Percentiles rank a stretch among this genome's conserved stretches.
These are phyloP conservation scores for Xylaria flabelliformis DNA, from an alignment of 495 filamentous ascomycete genomes.

Conservation along the genomic window DNA sequence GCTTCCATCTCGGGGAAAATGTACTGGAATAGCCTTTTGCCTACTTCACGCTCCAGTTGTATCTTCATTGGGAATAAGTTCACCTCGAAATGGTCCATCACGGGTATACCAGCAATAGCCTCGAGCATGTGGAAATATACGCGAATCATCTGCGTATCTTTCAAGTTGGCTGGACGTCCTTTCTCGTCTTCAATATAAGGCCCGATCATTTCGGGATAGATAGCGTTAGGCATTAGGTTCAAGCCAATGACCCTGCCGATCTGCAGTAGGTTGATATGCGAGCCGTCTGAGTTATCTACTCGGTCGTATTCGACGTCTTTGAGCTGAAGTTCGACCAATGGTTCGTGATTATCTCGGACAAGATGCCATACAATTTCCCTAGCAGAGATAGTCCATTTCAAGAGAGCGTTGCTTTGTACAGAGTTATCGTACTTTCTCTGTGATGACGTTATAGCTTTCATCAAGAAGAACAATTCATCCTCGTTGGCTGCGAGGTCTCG, in stretches of 20 bases:
- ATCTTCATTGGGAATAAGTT: slow-evolving; percentile 91
- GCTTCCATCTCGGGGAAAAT: slow-evolving; percentile 82
- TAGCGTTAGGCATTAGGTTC: slow-evolving; percentile 86
- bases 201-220: slow-evolving; percentile 94
- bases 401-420: slow-evolving; percentile 72
- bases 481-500: slow-evolving; percentile 87
- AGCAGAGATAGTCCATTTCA: slow-evolving; percentile 89
- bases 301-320: slow-evolving; percentile 89
- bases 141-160: slow-evolving; percentile 75
- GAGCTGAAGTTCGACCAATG: slow-evolving; percentile 92
- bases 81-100: slow-evolving; percentile 97
- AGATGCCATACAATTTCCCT: slow-evolving; percentile 97
- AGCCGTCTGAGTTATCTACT: slow-evolving; percentile 94
- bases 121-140: slow-evolving; percentile 98
- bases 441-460: slow-evolving; percentile 98
- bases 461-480: slow-evolving; percentile 98
- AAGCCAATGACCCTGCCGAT: slow-evolving; percentile 82
- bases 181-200: slow-evolving; percentile 77
- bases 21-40: slow-evolving; percentile 95
- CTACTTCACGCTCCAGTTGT: slow-evolving; percentile 91
- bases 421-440: slow-evolving; percentile 83
- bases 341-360: slow-evolving; percentile 81
- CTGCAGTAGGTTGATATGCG: slow-evolving; percentile 89
- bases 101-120: slow-evolving; percentile 95
- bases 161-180: slow-evolving; percentile 56